Evolutionary conservation across 1,284 basidiomycete species (phyloP).

Genomic region (Sporisorium iseilematis-ciliati): DNA sequence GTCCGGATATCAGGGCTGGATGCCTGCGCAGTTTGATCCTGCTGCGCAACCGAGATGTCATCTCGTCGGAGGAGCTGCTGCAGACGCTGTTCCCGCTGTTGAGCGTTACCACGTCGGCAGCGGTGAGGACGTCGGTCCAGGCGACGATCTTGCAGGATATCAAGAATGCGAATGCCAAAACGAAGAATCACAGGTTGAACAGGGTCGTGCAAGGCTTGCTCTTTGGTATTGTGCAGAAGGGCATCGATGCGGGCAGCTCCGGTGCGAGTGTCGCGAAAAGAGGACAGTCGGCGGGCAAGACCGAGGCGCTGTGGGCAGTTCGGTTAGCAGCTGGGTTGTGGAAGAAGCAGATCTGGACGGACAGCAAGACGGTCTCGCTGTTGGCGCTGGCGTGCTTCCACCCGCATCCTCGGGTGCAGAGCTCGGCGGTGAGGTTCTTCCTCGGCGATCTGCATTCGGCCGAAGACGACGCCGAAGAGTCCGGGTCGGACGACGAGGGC

Average conservation of each 20-base stretch:
- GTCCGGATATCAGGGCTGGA: constrained; percentile 59
- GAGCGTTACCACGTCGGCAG: constrained; percentile 82
- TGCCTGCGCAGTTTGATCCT: constrained; percentile 74
- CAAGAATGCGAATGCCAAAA: constrained; percentile 86
- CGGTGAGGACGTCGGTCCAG: constrained; percentile 87
- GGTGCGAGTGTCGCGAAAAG: constrained; percentile 64
- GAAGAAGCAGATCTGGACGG: constrained; percentile 93
- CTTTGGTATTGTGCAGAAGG: constrained; percentile 94
- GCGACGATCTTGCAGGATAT: constrained; percentile 96
- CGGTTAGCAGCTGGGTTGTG: constrained; percentile 93
- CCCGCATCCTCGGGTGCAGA: constrained; percentile 93
- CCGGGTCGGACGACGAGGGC: constrained; percentile 46
- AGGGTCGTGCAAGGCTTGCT: constrained; percentile 95
- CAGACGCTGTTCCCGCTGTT: constrained; percentile 92
- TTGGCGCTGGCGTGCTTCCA: constrained; percentile 93
- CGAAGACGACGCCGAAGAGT: constrained; percentile 59
- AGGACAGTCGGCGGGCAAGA: constrained; percentile 71
- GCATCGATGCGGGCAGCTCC: constrained; percentile 73
- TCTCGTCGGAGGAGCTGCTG: constrained; percentile 91
- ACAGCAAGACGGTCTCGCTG: constrained; percentile 93
- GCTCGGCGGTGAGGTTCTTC: constrained; percentile 97
- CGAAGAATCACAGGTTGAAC: constrained; percentile 96
- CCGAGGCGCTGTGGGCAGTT: constrained; percentile 96
- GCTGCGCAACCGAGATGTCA: constrained; percentile 91
- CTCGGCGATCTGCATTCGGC: constrained; percentile 75